Evolutionary conservation across 2,329 filamentous ascomycete genomes (phyloP).

Genomic region (Penicillium sp.): DNA sequence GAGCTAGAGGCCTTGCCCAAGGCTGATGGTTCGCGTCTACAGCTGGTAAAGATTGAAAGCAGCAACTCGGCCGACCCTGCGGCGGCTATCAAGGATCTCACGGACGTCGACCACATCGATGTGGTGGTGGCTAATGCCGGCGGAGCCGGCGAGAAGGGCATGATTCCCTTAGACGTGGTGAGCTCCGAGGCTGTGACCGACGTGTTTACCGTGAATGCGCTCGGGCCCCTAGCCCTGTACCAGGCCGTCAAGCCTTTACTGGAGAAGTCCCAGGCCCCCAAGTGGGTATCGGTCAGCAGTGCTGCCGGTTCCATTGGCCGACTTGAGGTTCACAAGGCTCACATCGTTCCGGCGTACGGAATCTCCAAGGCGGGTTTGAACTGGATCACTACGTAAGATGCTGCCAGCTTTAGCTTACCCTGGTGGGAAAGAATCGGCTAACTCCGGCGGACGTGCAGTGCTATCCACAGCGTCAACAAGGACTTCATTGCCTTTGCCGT

Average conservation of each 20-base stretch:
- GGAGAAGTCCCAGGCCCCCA: not conserved
- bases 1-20: not conserved
- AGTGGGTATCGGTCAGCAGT: not conserved
- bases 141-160: not conserved
- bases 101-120: not conserved
- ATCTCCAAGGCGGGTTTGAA: not conserved
- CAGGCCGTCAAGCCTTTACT: not conserved
- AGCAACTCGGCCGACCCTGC: not conserved
- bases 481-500: not conserved
- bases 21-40: not conserved
- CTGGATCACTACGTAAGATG: not conserved
- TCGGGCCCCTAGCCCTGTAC: not conserved
- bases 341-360: not conserved
- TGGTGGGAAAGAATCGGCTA: not conserved
- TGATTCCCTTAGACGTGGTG: not conserved
- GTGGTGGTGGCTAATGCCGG: not conserved
- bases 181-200: not conserved
- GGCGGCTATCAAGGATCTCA: not conserved
- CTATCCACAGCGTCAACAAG: not conserved
- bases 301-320: not conserved
- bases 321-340: not conserved
- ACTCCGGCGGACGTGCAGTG: not conserved
- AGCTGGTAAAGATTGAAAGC: not conserved
- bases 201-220: not conserved
- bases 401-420: not conserved